Base-by-base conservation (phyloP, 352 stramenopile species). In the Phytophthora citrophthora region DNA sequence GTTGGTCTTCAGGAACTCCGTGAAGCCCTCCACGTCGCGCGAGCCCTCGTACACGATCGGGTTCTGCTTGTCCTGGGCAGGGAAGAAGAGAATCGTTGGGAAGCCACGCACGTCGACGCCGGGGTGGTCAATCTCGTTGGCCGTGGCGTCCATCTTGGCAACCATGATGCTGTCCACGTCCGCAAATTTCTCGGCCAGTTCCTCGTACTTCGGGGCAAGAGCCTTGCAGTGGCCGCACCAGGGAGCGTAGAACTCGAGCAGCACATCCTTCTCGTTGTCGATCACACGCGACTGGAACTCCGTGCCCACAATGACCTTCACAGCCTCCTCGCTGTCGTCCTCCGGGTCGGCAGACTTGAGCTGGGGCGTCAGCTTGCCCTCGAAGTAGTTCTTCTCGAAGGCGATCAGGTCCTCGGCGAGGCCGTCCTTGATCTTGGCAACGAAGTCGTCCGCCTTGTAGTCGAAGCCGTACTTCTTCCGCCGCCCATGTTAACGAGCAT, bases 81-180 rank as follows among this genome's bases (percentile, higher is more conserved):
- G 92, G 88, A 98, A 98, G 76, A 98, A 98, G 54, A 97, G 81
- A 39, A 99, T 78, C 46, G 96, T 98, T 34, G 96, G 96, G 91
- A 98, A 98, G 26, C 94, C 95, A 54, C 88, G 83, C 62, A 99
- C 86, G 34, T 96, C 81, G 27, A 98, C 88, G 31, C 83, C 83
- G 5, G 84, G 65, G 75, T 95, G 75, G 79, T 98, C 94, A 27
- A 99, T 83, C 74, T 99, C 96, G 80, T 99, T 99, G 51, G 92
- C 92, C 3, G 94, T 98, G 32, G 93, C 83, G 70, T 99, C 96
- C 72, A 99, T 98, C 91, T 98, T 98, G 62, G 86, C 94, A 67
- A 99, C 97, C 39, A 98, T 58, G 40, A 98, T 89, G 64, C 83
- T 94, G 61, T 97, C 87, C 29, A 97, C 89, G 52, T 96, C 82